Percentiles rank a stretch among this genome's conserved stretches.
phyloP scores from a whole-genome alignment of 192 early-diverging fungal genomes.

The Geranomyces michiganensis region DNA sequence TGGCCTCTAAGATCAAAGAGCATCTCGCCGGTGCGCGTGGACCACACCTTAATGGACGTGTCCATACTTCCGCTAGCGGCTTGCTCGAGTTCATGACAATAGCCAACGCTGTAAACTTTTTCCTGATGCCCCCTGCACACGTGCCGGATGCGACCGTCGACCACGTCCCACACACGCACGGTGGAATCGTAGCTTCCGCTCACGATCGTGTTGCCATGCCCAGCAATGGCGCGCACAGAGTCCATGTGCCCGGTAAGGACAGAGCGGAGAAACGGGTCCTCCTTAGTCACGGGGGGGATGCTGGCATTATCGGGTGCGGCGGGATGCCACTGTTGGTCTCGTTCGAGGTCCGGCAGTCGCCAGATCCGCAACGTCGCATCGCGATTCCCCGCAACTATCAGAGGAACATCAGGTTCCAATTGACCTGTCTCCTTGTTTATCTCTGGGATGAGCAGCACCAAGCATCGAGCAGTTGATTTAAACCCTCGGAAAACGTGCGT shows the following conservation, averaged over 20 bases:
- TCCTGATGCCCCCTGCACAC: not conserved
- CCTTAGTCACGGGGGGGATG: not conserved
- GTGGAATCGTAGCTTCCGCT: slow-evolving; percentile 6
- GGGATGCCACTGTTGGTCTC: not conserved
- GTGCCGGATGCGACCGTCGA: not conserved
- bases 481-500: not conserved
- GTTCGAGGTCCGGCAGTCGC: no score
- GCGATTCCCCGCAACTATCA: not conserved
- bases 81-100: not conserved
- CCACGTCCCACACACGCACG: slow-evolving; percentile 2
- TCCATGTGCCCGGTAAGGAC: not conserved
- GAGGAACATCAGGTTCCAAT: not conserved
- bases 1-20: slow-evolving; percentile 4
- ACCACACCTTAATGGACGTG: not conserved
- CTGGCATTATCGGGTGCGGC: not conserved
- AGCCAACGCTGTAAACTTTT: slow-evolving; percentile 5
- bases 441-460: not conserved
- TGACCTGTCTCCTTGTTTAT: not conserved
- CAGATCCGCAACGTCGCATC: not conserved
- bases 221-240: slow-evolving; percentile 2
- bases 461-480: not conserved
- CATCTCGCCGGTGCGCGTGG: not conserved
- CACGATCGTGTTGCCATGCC: slow-evolving; percentile 1
- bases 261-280: not conserved
- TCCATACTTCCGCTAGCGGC: slow-evolving; percentile 16